Evolutionary conservation across 257 asterid species (phyloP).

Genomic region (Leonotis leonurus): DNA sequence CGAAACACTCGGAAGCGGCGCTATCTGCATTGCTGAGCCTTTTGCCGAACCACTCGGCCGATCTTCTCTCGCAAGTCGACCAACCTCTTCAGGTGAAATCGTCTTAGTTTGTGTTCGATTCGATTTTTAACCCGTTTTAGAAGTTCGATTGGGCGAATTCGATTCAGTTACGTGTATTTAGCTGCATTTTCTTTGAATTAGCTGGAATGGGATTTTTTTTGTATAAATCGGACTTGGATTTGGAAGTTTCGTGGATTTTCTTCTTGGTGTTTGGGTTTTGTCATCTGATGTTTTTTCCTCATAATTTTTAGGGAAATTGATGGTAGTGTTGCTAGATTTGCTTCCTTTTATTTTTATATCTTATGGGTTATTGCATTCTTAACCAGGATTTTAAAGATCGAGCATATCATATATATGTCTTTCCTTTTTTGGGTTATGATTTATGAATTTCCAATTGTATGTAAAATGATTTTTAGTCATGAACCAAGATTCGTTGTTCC

Average conservation of each 20-base stretch:
- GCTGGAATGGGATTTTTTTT: background rate
- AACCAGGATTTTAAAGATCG: too few species aligned
- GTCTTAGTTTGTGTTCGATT: background rate
- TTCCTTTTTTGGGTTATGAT: background rate
- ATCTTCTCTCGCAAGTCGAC: slow-evolving; percentile 96
- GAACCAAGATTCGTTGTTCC: background rate
- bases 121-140: background rate
- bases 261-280: background rate
- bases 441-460: background rate
- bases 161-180: background rate
- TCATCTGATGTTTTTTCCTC: too few species aligned
- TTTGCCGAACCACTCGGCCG: slow-evolving; percentile 83
- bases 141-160: background rate
- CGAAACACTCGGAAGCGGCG: slow-evolving; percentile 79
- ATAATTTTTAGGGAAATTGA: background rate
- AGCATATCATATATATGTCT: too few species aligned
- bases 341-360: background rate
- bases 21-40: slow-evolving; percentile 83
- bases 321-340: background rate
- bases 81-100: slow-evolving; percentile 86
- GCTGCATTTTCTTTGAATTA: background rate
- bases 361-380: background rate
- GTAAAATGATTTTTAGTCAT: background rate
- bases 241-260: background rate
- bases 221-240: background rate